Conservation (phyloP, 164 flowering plant genomes). For the Warburgia ugandensis region DNA sequence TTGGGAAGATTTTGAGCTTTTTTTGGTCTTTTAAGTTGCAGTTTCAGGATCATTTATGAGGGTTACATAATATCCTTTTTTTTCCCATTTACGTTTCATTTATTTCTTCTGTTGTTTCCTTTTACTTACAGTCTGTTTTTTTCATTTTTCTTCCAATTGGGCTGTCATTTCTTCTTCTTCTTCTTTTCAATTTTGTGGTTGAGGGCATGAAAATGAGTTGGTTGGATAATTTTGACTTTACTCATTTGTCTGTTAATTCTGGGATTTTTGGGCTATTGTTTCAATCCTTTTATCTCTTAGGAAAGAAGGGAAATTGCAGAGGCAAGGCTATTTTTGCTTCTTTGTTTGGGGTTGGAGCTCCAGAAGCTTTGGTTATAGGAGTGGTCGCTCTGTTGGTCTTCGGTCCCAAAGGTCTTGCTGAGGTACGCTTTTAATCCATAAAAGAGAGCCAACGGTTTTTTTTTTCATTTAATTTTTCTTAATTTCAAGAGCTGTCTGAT, state of each 20-base stretch:
- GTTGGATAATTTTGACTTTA: too few relatives aligned
- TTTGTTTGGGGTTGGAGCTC: slow-evolving; percentile 98
- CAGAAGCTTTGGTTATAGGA: slow-evolving; percentile 96
- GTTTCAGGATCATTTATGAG: too few relatives aligned
- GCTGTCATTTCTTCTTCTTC: too few relatives aligned
- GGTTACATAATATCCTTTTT: too few relatives aligned
- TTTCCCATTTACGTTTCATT: slow-evolving; percentile 14
- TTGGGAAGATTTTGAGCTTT: too few relatives aligned
- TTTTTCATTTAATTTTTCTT: not conserved
- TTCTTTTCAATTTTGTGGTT: too few relatives aligned
- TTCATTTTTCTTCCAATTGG: not conserved
- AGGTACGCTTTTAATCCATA: slow-evolving; percentile 45
- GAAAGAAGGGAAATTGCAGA: slow-evolving; percentile 37
- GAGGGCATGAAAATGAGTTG: too few relatives aligned
- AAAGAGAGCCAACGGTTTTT: too few relatives aligned
- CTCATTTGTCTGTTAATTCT: too few relatives aligned
- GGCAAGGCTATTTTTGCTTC: slow-evolving; percentile 67
- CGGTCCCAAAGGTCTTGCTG: slow-evolving; percentile 99
- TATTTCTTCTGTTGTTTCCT: not conserved
- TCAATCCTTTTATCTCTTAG: too few relatives aligned
- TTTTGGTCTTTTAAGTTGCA: too few relatives aligned
- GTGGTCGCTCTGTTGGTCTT: slow-evolving; percentile 97
- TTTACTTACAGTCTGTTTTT: not conserved
- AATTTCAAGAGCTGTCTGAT: not conserved
- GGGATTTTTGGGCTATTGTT: too few relatives aligned